These are phyloP conservation scores for Colletotrichum paranaense DNA, from an alignment of 2,329 filamentous ascomycete species.

Conservation along the genomic window DNA sequence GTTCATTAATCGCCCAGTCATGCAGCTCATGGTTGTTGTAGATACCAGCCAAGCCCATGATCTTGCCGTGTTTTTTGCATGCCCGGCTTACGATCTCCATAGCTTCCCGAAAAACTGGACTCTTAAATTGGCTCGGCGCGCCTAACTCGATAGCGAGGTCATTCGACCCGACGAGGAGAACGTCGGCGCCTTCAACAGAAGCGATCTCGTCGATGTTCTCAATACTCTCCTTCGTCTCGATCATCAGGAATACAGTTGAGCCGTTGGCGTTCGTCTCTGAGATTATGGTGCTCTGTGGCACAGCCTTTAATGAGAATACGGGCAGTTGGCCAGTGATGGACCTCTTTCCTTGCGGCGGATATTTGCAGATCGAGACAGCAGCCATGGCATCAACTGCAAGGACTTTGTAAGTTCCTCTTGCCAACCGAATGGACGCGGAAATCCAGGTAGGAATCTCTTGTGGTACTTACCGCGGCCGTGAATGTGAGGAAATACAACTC, in stretches of 20 bases:
- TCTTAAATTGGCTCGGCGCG: constrained; percentile 38
- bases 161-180: constrained; percentile 45
- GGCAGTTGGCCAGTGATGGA: constrained; percentile 41
- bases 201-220: constrained; percentile 44
- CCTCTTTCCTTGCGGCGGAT: constrained; percentile 38
- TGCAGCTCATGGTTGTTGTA: constrained; percentile 37
- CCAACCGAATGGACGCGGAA: neutral
- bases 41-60: constrained; percentile 40
- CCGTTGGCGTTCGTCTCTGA: constrained; percentile 38
- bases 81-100: constrained; percentile 36
- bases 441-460: neutral
- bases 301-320: constrained; percentile 40
- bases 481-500: constrained; percentile 42
- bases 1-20: constrained; percentile 35
- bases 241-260: constrained; percentile 43
- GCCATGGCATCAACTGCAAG: constrained; percentile 39
- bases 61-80: constrained; percentile 38
- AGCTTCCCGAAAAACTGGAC: constrained; percentile 31
- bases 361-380: constrained; percentile 42
- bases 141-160: constrained; percentile 44
- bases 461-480: constrained; percentile 15
- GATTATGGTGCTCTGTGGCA: constrained; percentile 38
- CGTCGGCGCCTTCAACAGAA: constrained; percentile 44
- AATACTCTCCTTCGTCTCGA: constrained; percentile 41
- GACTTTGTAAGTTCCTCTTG: neutral